These are phyloP conservation scores for Malassezia equina DNA, from an alignment of 1,284 basidiomycete species.

Conservation along the genomic window DNA sequence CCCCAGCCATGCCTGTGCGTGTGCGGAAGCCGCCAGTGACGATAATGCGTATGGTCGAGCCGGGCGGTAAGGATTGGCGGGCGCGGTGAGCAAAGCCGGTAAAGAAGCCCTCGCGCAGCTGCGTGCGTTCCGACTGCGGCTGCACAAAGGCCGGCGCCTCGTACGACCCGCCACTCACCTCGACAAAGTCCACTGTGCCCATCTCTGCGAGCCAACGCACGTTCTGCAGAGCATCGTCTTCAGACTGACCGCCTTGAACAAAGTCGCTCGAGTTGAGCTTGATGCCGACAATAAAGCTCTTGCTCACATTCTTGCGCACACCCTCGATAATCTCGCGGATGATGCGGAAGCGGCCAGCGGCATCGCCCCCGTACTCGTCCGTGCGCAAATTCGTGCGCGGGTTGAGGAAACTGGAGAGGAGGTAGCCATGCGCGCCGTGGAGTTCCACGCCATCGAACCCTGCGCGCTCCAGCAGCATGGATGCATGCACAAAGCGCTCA, in stretches of 20 bases:
- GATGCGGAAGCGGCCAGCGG: conserved; percentile 50
- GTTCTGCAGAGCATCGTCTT: conserved; percentile 58
- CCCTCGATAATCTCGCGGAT: conserved; percentile 58
- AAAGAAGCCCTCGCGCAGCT: conserved; percentile 52
- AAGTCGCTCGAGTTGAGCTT: conserved; percentile 79
- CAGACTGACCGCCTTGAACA: conserved; percentile 52
- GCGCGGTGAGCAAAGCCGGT: conserved; percentile 49
- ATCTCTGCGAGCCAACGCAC: conserved; percentile 59
- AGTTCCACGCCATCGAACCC: conserved; percentile 84
- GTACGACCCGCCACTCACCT: conserved; percentile 78
- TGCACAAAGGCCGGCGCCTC: conserved; percentile 59
- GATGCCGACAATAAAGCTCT: conserved; percentile 65
- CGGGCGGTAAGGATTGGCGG: conserved; percentile 25
- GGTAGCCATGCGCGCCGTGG: conserved; percentile 76
- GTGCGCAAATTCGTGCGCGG: conserved; percentile 61
- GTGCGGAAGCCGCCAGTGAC: conserved; percentile 71
- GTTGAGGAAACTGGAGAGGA: conserved; percentile 74
- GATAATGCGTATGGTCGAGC: conserved; percentile 54
- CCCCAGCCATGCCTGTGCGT: conserved; percentile 56
- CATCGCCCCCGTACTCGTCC: conserved; percentile 57
- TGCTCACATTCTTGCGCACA: conserved; percentile 57
- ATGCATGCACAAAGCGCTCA: conserved; percentile 61
- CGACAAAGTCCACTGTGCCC: conserved; percentile 66
- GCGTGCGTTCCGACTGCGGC: conserved; percentile 20
- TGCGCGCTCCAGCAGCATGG: conserved; percentile 58